Conservation (phyloP, 768 basidiomycete genomes). For the Botryobasidium botryosum region DNA sequence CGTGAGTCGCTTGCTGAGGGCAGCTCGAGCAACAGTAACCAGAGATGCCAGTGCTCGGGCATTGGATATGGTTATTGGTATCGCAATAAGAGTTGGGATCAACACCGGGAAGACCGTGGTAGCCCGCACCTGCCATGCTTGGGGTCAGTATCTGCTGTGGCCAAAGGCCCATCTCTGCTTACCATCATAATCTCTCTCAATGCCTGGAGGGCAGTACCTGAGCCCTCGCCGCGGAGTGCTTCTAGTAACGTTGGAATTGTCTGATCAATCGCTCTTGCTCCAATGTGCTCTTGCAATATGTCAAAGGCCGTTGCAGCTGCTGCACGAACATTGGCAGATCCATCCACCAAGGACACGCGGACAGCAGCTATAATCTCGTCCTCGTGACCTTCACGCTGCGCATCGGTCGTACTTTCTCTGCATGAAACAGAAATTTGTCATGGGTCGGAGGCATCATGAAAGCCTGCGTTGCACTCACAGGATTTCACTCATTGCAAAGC, state of each 20-base stretch:
- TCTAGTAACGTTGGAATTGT: constrained; percentile 91
- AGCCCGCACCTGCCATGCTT: constrained; percentile 56
- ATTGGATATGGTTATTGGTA: constrained; percentile 91
- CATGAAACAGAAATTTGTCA: constrained; percentile 6
- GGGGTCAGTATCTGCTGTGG: constrained; percentile 3
- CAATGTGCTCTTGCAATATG: constrained; percentile 79
- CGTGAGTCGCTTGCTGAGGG: constrained; percentile 68
- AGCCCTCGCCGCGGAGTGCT: constrained; percentile 81
- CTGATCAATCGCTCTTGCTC: constrained; percentile 82
- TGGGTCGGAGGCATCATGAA: too few relatives aligned
- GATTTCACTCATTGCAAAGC: constrained; percentile 71
- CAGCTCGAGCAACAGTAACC: constrained; percentile 84
- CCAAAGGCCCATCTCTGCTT: constrained; percentile 17
- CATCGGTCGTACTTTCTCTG: constrained; percentile 71
- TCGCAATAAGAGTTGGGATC: constrained; percentile 79
- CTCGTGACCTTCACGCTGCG: constrained; percentile 75
- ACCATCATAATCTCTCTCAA: constrained; percentile 89
- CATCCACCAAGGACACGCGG: constrained; percentile 72
- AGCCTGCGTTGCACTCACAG: constrained; percentile 49
- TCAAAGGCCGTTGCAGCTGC: constrained; percentile 87
- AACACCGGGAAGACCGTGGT: constrained; percentile 93
- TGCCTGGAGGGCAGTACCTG: constrained; percentile 90
- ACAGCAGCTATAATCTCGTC: constrained; percentile 77
- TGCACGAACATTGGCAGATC: constrained; percentile 65
- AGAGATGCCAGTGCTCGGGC: constrained; percentile 78